A percentile compares a stretch with the other conserved stretches of the same genome.
Evolutionary conservation across 140 eudicot species (phyloP).

Genomic region (Oenanthe javanica): DNA sequence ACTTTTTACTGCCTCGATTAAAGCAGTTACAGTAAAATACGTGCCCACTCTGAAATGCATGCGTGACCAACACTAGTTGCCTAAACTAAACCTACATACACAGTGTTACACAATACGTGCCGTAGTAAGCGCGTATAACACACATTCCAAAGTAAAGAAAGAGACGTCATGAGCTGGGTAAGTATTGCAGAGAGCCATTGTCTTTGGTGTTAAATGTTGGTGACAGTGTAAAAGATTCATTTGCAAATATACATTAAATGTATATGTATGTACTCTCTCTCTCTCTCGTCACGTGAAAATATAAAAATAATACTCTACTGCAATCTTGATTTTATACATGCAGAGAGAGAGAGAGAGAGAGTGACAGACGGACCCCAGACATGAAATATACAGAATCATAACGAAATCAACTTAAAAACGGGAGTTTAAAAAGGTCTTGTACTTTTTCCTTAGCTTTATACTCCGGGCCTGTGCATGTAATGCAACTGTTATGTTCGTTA

Average conservation of each 20-base stretch:
- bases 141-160: background rate
- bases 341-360: background rate
- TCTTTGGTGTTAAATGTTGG: background rate
- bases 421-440: background rate
- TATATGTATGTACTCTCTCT: too few species aligned
- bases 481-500: too few species aligned
- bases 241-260: too few species aligned
- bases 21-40: background rate
- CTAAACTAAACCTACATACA: too few species aligned
- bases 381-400: background rate
- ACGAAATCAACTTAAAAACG: background rate
- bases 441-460: background rate
- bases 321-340: background rate
- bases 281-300: constrained; percentile 1
- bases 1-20: background rate
- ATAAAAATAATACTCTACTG: background rate
- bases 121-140: background rate
- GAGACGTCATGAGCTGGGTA: background rate
- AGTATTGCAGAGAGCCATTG: background rate
- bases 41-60: background rate
- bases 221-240: background rate
- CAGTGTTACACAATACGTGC: background rate
- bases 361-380: background rate
- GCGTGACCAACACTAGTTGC: background rate
- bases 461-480: too few species aligned